Percentiles rank a stretch among this genome's conserved stretches.
phyloP scores from a whole-genome alignment of 2,329 filamentous ascomycete genomes.

The Orbilia blumenaviensis region DNA sequence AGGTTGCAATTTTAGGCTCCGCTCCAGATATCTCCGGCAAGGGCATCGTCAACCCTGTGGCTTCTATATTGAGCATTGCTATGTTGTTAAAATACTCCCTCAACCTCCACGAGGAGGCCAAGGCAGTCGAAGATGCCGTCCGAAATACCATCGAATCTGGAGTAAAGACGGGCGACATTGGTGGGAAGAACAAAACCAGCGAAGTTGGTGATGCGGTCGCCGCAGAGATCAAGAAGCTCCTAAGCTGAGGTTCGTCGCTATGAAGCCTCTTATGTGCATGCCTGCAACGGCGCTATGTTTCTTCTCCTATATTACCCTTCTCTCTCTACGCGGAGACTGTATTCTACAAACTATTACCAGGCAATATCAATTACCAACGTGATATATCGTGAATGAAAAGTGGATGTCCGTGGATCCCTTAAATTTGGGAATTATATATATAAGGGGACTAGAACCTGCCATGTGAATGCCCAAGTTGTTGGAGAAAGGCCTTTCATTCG shows the following conservation, averaged over 20 bases:
- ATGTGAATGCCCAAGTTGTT: too few species aligned
- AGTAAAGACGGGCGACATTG: constrained; percentile 83
- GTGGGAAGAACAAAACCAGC: constrained; percentile 75
- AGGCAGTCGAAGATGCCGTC: constrained; percentile 82
- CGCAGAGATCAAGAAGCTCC: constrained; percentile 58
- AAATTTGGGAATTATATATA: too few species aligned
- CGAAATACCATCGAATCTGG: constrained; percentile 80
- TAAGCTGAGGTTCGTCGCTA: constrained; percentile 12
- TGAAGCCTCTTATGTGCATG: neutral
- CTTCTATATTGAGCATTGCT: constrained; percentile 87
- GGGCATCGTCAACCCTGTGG: constrained; percentile 84
- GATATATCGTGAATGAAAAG: too few species aligned
- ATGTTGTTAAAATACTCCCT: constrained; percentile 98
- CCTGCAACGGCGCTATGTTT: neutral
- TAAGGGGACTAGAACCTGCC: too few species aligned
- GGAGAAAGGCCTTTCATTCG: too few species aligned
- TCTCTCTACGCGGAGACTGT: too few species aligned
- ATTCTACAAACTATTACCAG: too few species aligned
- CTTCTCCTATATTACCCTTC: too few species aligned
- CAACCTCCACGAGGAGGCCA: constrained; percentile 77
- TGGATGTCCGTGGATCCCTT: too few species aligned
- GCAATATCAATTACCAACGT: too few species aligned
- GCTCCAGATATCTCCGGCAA: constrained; percentile 93
- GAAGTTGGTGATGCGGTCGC: constrained; percentile 86
- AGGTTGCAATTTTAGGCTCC: constrained; percentile 59